Percentiles rank a stretch among this genome's conserved stretches.
Evolutionary conservation across 2,329 filamentous ascomycete species (phyloP).

Genomic region (Paracamarosporium sp.): DNA sequence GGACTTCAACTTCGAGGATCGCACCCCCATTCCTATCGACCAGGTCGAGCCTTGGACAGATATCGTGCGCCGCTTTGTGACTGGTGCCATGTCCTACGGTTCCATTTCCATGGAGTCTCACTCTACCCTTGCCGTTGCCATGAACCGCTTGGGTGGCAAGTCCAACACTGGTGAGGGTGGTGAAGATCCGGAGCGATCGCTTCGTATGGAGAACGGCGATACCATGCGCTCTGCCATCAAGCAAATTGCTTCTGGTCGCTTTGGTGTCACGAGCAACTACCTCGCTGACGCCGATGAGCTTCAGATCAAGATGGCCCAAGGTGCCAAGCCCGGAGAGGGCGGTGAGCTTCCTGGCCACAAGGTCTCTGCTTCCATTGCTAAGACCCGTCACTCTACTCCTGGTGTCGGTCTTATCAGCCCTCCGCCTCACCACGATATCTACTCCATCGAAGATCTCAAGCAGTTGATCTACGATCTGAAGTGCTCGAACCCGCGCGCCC

Average conservation of each 20-base stretch:
- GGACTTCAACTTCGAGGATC: constrained; percentile 94
- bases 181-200: constrained; percentile 89
- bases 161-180: constrained; percentile 98
- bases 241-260: constrained; percentile 94
- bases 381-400: constrained; percentile 93
- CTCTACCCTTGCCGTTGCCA: constrained; percentile 91
- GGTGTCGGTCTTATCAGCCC: constrained; percentile 96
- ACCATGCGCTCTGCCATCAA: constrained; percentile 98
- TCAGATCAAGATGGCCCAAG: constrained; percentile 99
- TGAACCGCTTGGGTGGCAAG: constrained; percentile 96
- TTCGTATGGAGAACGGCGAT: constrained; percentile 87
- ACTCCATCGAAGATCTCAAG: constrained; percentile 97
- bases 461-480: constrained; percentile 98
- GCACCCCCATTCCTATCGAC: constrained; percentile 85
- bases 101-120: constrained; percentile 99
- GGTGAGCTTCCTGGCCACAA: constrained; percentile 97
- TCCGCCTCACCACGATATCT: constrained; percentile 96
- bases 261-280: constrained; percentile 94
- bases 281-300: constrained; percentile 94
- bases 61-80: constrained; percentile 95
- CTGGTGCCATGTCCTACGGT: constrained; percentile 97
- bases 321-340: constrained; percentile 96
- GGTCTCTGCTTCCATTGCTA: constrained; percentile 91
- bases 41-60: constrained; percentile 99
- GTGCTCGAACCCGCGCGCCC: constrained; percentile 89